phyloP scores from a whole-genome alignment of 2,329 filamentous ascomycete species.

The Trichoderma sp. region DNA sequence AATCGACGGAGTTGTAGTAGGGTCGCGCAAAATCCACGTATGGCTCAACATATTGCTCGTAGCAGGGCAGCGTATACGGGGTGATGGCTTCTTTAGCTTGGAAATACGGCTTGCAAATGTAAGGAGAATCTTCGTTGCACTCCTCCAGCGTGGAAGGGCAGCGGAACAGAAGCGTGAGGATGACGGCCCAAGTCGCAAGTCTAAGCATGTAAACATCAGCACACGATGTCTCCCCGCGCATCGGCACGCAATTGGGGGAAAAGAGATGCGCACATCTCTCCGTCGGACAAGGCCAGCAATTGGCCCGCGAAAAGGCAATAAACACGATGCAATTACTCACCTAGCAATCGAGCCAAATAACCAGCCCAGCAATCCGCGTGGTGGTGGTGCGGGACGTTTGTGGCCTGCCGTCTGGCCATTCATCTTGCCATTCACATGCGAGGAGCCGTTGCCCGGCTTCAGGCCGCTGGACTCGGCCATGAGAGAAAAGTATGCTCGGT shows the following conservation, averaged over 20 bases:
- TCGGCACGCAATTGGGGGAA: background rate
- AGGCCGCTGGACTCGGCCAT: constrained; percentile 44
- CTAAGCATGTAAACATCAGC: constrained; percentile 48
- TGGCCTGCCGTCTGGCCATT: constrained; percentile 38
- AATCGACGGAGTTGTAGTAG: constrained; percentile 68
- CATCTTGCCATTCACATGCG: constrained; percentile 42
- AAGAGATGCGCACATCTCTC: constrained; percentile 8
- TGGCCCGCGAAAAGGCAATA: background rate
- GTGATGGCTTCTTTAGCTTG: constrained; percentile 63
- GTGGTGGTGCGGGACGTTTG: constrained; percentile 34
- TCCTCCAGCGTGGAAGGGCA: constrained; percentile 74
- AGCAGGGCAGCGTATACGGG: constrained; percentile 84
- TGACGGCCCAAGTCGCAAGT: constrained; percentile 81
- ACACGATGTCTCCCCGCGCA: background rate
- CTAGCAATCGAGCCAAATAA: constrained; percentile 57
- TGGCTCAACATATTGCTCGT: constrained; percentile 79
- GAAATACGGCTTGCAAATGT: constrained; percentile 83
- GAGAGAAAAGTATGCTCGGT: constrained; percentile 33
- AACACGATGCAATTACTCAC: constrained; percentile 43
- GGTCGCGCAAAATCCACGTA: constrained; percentile 78
- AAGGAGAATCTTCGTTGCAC: constrained; percentile 71
- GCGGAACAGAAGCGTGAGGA: constrained; percentile 78
- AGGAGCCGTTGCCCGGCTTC: constrained; percentile 47
- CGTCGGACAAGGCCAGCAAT: background rate
- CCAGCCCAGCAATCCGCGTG: constrained; percentile 42